phyloP scores from a whole-genome alignment of 148 eudicot species.

The Selenicereus undatus region DNA sequence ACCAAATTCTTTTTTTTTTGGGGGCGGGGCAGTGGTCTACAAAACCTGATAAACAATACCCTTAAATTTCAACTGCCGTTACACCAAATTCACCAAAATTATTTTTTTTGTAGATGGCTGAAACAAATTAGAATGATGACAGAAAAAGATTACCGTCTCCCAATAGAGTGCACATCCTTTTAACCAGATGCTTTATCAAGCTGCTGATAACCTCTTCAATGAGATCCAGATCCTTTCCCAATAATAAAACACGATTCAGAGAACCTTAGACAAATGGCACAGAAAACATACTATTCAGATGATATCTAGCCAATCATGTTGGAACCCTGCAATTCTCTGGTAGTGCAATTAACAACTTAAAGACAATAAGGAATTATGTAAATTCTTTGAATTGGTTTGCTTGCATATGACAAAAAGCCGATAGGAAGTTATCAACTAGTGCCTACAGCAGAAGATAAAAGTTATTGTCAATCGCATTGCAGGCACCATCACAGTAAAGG shows the following conservation, averaged over 20 bases:
- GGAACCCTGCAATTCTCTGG: not conserved
- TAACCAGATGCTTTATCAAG: conserved; percentile 55
- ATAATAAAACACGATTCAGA: conserved; percentile 36
- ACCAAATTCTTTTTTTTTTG: not conserved
- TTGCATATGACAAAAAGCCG: not conserved
- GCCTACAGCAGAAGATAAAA: not conserved
- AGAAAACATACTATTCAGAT: conserved; percentile 4
- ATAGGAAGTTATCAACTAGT: not conserved
- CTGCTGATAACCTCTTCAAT: conserved; percentile 61
- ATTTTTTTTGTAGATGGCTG: not conserved
- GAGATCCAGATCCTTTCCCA: conserved; percentile 38
- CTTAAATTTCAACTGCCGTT: not conserved
- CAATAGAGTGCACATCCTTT: conserved; percentile 61
- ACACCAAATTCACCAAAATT: not conserved
- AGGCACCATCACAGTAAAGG: not conserved
- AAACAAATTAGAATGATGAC: not conserved
- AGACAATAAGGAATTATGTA: not conserved
- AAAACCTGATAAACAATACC: not conserved
- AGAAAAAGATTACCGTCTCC: conserved; percentile 51
- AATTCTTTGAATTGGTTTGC: not conserved
- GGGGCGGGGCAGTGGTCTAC: not conserved
- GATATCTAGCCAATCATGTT: not conserved
- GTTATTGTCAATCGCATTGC: not conserved
- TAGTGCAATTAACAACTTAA: not conserved
- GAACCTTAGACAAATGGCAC: conserved; percentile 40